Percentiles rank a stretch among this genome's conserved stretches.
phyloP scores from a whole-genome alignment of 805 yeast genomes.

The Nakazawaea populi region DNA sequence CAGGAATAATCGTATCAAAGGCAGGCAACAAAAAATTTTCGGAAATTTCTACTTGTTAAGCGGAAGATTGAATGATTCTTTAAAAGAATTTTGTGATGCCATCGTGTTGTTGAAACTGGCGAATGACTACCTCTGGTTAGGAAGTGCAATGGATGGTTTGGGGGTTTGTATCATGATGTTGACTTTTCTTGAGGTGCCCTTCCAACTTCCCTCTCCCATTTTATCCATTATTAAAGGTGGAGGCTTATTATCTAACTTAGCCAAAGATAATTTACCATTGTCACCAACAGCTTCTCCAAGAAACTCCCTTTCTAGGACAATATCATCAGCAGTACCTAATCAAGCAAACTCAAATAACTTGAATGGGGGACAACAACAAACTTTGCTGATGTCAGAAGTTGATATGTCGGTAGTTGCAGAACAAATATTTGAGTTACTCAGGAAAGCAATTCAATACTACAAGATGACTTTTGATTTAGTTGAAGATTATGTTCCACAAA shows the following conservation, averaged over 20 bases:
- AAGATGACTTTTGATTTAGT: slow-evolving; percentile 46
- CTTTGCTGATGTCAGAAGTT: slow-evolving; percentile 7
- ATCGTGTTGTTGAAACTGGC: slow-evolving; percentile 48
- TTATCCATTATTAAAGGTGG: slow-evolving; percentile 15
- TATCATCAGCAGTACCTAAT: slow-evolving; percentile 7
- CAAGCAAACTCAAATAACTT: neutral
- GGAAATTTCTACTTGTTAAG: slow-evolving; percentile 77
- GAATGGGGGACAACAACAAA: neutral
- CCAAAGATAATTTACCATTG: slow-evolving; percentile 17
- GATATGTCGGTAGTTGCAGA: slow-evolving; percentile 24
- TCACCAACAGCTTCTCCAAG: slow-evolving; percentile 42
- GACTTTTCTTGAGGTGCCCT: slow-evolving; percentile 47
- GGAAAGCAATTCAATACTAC: slow-evolving; percentile 36
- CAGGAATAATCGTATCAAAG: slow-evolving; percentile 42
- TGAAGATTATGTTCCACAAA: slow-evolving; percentile 77
- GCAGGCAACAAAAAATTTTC: slow-evolving; percentile 68
- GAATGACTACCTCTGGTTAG: slow-evolving; percentile 84
- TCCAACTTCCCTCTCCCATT: slow-evolving; percentile 36
- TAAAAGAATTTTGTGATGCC: slow-evolving; percentile 72
- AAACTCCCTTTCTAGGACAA: slow-evolving; percentile 27
- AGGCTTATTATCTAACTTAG: neutral
- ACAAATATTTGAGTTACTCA: slow-evolving; percentile 30
- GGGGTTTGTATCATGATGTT: slow-evolving; percentile 61
- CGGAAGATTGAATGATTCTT: slow-evolving; percentile 70
- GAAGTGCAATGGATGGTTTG: slow-evolving; percentile 78